These are phyloP conservation scores for Thalassia testudinum DNA, from an alignment of 116 monocot species.

Conservation along the genomic window DNA sequence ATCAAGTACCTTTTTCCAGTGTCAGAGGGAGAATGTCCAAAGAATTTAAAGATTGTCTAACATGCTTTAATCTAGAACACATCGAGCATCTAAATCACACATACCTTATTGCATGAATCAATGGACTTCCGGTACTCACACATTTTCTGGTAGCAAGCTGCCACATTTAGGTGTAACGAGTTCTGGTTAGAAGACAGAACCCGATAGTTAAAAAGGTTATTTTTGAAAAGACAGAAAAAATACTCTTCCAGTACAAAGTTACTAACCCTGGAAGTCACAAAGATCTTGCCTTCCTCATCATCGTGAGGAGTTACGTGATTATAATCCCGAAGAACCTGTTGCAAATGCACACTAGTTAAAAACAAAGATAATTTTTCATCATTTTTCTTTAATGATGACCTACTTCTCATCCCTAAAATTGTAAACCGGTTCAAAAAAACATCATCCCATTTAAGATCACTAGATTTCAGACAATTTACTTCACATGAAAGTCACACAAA, in stretches of 20 bases:
- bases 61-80: neutral
- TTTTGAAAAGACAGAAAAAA: no score
- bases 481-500: no score
- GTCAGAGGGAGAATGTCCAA: no score
- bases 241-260: no score
- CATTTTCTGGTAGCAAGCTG: conserved; percentile 90
- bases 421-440: no score
- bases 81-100: neutral
- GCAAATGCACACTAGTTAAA: no score
- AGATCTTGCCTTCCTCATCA: conserved; percentile 83
- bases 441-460: no score
- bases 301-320: conserved; percentile 96
- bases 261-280: conserved; percentile 84
- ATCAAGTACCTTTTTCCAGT: conserved; percentile 48
- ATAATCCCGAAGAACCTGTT: conserved; percentile 80
- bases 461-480: no score
- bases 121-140: conserved; percentile 77
- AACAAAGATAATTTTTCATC: no score
- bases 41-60: neutral
- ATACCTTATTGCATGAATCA: conserved; percentile 84
- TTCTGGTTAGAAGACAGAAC: conserved; percentile 18
- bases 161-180: conserved; percentile 80
- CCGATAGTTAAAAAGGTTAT: no score
- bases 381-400: no score
- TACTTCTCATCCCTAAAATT: no score